These are phyloP conservation scores for Trifolium repens DNA, from an alignment of 306 rosid species.

Conservation along the genomic window DNA sequence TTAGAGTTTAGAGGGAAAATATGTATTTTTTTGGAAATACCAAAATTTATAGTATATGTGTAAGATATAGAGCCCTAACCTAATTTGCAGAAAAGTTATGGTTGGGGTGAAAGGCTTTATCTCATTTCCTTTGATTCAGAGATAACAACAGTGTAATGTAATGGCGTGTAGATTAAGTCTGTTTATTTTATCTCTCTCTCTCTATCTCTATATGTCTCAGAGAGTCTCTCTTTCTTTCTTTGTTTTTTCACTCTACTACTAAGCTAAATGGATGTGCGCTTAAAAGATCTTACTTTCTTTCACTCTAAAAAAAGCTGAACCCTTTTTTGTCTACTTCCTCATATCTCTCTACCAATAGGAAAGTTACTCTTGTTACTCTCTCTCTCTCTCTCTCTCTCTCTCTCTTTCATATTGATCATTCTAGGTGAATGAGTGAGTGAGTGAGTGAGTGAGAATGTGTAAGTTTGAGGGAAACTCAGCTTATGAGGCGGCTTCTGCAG, in stretches of 20 bases:
- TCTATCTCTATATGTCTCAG: neutral
- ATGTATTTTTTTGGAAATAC: neutral
- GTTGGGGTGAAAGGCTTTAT: neutral
- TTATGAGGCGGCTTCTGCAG: conserved; percentile 75
- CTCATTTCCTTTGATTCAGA: neutral
- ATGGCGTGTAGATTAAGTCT: conserved; percentile 58
- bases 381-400: neutral
- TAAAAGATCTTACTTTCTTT: conserved; percentile 61
- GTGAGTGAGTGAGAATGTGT: neutral
- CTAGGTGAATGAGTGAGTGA: conserved; percentile 21
- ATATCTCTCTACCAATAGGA: conserved; percentile 31
- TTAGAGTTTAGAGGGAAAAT: neutral
- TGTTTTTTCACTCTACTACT: neutral
- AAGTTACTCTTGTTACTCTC: conserved; percentile 19
- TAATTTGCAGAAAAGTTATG: neutral
- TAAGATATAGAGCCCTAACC: conserved; percentile 14
- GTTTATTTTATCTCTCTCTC: neutral
- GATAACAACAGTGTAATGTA: conserved; percentile 1
- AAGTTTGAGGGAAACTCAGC: conserved; percentile 51
- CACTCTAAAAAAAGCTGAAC: conserved; percentile 61
- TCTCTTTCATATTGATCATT: conserved; percentile 34
- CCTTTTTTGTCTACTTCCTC: conserved; percentile 52
- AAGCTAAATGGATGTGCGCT: conserved; percentile 45
- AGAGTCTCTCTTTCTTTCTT: conserved; percentile 4
- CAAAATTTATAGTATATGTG: too few species aligned